phyloP scores from a whole-genome alignment of 495 filamentous ascomycete species.

The Trichoderma gamsii region DNA sequence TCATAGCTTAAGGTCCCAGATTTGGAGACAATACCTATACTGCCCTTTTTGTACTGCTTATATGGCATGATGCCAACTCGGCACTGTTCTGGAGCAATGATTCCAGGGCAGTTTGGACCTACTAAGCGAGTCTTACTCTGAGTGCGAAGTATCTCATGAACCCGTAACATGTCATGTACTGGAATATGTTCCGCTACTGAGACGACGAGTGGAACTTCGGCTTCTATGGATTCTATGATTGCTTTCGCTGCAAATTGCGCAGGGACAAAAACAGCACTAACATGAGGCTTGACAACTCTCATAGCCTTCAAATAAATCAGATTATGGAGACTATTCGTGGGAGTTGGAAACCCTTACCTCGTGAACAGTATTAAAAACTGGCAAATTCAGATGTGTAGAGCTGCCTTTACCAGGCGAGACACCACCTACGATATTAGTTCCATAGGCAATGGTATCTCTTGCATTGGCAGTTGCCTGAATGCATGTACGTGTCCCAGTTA shows the following conservation, averaged over 20 bases:
- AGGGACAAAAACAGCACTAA: slow-evolving; percentile 80
- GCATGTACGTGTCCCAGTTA: background rate
- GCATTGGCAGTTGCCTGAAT: slow-evolving; percentile 72
- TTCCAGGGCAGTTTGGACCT: slow-evolving; percentile 81
- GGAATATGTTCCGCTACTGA: slow-evolving; percentile 91
- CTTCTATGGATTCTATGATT: slow-evolving; percentile 85
- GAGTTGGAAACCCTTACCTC: background rate
- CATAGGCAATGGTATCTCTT: slow-evolving; percentile 74
- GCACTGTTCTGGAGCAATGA: slow-evolving; percentile 60
- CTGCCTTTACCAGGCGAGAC: slow-evolving; percentile 72
- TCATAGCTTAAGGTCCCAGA: slow-evolving; percentile 88
- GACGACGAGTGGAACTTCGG: slow-evolving; percentile 79
- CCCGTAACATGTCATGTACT: slow-evolving; percentile 73
- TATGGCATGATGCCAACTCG: slow-evolving; percentile 50
- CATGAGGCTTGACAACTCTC: slow-evolving; percentile 70
- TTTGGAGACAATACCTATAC: slow-evolving; percentile 77
- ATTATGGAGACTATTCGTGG: slow-evolving; percentile 13
- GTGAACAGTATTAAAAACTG: slow-evolving; percentile 67
- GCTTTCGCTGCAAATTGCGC: slow-evolving; percentile 69
- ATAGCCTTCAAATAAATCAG: slow-evolving; percentile 50
- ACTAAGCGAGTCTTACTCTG: slow-evolving; percentile 78
- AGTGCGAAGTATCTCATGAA: slow-evolving; percentile 70
- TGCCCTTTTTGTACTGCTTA: slow-evolving; percentile 44
- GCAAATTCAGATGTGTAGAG: slow-evolving; percentile 68
- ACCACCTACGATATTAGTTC: slow-evolving; percentile 82